Evolutionary conservation across 1,284 basidiomycete species (phyloP), one percentile per base, ranked within the genome.

Genomic region (Malassezia psittaci): DNA sequence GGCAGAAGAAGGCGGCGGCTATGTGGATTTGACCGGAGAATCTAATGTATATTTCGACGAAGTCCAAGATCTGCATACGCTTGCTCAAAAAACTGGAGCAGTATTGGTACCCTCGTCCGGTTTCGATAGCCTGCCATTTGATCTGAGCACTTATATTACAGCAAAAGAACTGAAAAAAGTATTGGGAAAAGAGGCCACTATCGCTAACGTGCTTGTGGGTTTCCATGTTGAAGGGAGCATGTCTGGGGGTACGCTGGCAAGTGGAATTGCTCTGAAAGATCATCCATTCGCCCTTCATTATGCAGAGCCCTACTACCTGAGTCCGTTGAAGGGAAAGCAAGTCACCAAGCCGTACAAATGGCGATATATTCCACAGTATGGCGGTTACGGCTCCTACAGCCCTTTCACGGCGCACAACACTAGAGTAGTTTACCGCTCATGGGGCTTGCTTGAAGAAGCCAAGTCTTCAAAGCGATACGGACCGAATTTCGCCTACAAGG

Each of bases 391-490:
- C 33, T 78, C 77, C 0, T 77, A 81, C 60, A 87, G 80, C 72
- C 65, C 83, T 43, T 87, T 90, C 82, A 76, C 77, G 11, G 59
- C 77, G 1, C 67, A 79, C 44, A 88, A 93, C 70, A 77, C 79
- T 35, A 77, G 82, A 16, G 75, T 88, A 29, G 85, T 90, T 36
- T 83, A 87, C 61, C 83, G 89, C 51, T 83, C 87, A 21, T 87
- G 83, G 78, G 87, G 83, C 12, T 78, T 91, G 34, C 79, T 83
- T 46, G 80, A 85, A 58, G 61, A 63, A 33, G 62, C 77, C 34
- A 16, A 47, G 21, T 49, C 51, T 19, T 51, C 62, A 60, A 53
- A 55, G 47, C 51, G 58, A 49, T 59, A 62, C 58, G 52, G 61
- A 66, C 1, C 63, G 77, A n/a, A 87, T 4, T 87, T 90, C 77